Evolutionary conservation across 2,329 filamentous ascomycete genomes (phyloP).

Genomic region (Aspergillus niger): DNA sequence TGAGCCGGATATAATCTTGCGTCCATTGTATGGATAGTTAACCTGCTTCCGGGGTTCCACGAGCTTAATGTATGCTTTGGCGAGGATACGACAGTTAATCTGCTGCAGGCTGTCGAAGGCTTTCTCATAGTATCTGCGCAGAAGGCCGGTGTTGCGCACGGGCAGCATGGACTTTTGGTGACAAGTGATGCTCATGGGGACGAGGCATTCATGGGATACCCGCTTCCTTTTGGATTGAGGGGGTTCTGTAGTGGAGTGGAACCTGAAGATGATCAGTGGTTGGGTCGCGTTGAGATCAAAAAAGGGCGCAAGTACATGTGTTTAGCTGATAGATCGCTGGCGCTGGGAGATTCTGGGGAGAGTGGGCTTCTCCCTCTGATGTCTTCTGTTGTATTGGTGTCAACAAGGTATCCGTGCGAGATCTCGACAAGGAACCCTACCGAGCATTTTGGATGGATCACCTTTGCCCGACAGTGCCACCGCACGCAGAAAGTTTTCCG

Average conservation of each 20-base stretch:
- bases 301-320: conserved; percentile 4
- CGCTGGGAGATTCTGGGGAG: conserved; percentile 19
- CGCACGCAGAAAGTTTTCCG: conserved; percentile 32
- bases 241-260: conserved; percentile 10
- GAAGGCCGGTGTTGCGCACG: conserved; percentile 25
- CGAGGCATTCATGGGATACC: conserved; percentile 22
- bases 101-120: conserved; percentile 38
- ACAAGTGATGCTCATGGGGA: conserved; percentile 26
- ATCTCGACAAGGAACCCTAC: conserved; percentile 17
- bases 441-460: conserved; percentile 17
- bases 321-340: conserved; percentile 15
- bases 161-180: conserved; percentile 29
- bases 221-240: conserved; percentile 20
- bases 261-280: conserved; percentile 4
- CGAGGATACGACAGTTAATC: conserved; percentile 39
- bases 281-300: neutral
- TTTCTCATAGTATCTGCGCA: conserved; percentile 37
- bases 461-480: conserved; percentile 30
- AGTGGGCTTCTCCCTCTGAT: conserved; percentile 16
- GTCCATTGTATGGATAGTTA: conserved; percentile 40
- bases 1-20: conserved; percentile 32
- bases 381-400: conserved; percentile 6
- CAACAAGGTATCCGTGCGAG: neutral
- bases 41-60: conserved; percentile 41
- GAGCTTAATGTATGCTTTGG: conserved; percentile 40